These are phyloP conservation scores for Rhododendron griersonianum DNA, from an alignment of 148 eudicot genomes.

Conservation along the genomic window DNA sequence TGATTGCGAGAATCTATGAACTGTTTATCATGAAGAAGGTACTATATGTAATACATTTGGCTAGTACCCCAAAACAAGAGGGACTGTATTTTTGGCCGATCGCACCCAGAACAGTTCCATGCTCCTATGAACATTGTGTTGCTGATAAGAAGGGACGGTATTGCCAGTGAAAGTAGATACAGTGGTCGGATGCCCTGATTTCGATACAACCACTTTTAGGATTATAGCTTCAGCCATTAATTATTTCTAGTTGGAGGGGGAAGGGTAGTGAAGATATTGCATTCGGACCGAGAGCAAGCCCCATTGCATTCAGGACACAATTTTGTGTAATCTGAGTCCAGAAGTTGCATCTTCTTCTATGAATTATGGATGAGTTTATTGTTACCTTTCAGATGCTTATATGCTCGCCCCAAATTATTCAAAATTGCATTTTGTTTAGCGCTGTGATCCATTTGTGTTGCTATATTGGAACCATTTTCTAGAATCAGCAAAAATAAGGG, in stretches of 20 bases:
- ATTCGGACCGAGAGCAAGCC: background rate
- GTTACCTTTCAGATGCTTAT: background rate
- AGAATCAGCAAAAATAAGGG: background rate
- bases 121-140: background rate
- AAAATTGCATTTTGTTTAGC: background rate
- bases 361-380: background rate
- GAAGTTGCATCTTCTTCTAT: background rate
- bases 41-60: background rate
- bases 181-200: background rate
- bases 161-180: background rate
- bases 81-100: background rate
- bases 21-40: background rate
- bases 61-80: background rate
- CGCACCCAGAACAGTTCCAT: background rate
- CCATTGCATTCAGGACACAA: background rate
- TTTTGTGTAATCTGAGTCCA: background rate
- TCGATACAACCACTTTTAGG: too few species aligned
- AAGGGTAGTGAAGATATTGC: background rate
- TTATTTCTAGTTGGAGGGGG: background rate
- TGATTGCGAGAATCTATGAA: background rate
- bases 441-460: background rate
- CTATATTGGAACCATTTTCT: background rate
- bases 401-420: background rate
- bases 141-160: background rate
- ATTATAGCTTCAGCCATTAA: background rate